These are phyloP conservation scores for Phytophthora idaei DNA, from an alignment of 352 stramenopile genomes.

Conservation along the genomic window DNA sequence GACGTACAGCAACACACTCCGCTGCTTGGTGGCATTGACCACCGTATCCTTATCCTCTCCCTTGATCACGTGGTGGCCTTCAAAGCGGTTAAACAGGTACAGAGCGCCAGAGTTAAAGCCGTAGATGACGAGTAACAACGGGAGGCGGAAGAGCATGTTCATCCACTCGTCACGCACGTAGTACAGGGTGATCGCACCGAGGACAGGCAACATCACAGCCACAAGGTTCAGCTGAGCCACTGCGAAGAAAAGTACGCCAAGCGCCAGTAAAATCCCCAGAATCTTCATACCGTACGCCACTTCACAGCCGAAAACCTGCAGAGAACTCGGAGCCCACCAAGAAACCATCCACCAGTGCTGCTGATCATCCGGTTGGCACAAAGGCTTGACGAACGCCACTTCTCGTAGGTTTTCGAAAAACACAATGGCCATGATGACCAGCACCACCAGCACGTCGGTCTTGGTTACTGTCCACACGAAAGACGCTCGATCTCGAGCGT, in stretches of 20 bases:
- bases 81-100: conserved; percentile 56
- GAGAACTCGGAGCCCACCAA: conserved; percentile 58
- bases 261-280: conserved; percentile 45
- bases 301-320: conserved; percentile 72
- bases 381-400: conserved; percentile 61
- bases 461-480: conserved; percentile 78
- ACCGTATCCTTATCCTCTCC: conserved; percentile 23
- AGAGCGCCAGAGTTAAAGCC: conserved; percentile 70
- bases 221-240: conserved; percentile 72
- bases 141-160: conserved; percentile 80
- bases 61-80: conserved; percentile 25
- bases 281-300: conserved; percentile 77
- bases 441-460: conserved; percentile 69
- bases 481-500: conserved; percentile 34
- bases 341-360: conserved; percentile 63
- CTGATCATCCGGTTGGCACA: conserved; percentile 52
- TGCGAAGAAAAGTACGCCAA: conserved; percentile 57
- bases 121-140: conserved; percentile 71
- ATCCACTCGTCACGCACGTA: conserved; percentile 77
- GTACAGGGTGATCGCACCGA: conserved; percentile 57
- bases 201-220: conserved; percentile 54
- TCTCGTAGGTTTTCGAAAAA: conserved; percentile 78
- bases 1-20: conserved; percentile 54
- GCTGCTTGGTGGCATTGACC: conserved; percentile 37
- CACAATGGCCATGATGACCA: conserved; percentile 75